Base-by-base conservation (phyloP, 768 basidiomycete genomes). In the Saitozyma podzolica region DNA sequence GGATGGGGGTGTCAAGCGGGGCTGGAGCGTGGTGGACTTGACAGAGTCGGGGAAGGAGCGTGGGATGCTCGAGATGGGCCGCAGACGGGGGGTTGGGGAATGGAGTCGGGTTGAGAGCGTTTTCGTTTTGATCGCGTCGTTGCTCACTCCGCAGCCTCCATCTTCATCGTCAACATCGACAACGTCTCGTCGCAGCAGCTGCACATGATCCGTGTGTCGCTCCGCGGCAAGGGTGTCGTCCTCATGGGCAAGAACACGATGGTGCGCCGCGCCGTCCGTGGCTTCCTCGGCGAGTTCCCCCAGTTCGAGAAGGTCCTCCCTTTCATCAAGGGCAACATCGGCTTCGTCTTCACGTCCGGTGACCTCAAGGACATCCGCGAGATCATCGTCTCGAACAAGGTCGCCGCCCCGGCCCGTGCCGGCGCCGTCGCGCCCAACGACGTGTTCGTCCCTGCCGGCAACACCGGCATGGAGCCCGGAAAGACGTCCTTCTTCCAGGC, bases 401-500 rank as follows among this genome's bases (percentile, higher is more conserved):
- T 99, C 67, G 91, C 92, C 58, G 96, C 96, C 55, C 96, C 96
- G 51, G 96, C 96, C 70, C 92, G 96, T 85, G 94, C 96, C 67
- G 95, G 94, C 85, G 95, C 95, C 42, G 86, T 87, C 74, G 94
- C 95, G 43, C 90, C 95, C 78, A 87, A 86, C 83, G 89, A 98
- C 74, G 95, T 98, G 76, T 83, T 82, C 64, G 90, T 99, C 72
- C 92, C 94, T 42, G 92, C 88, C 50, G 89, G 93, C 64, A 98
- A 98, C 88, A 99, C 96, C 59, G 94, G 94, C 82, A 99, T 99
- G 96, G 96, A 98, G 82, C 96, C 96, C 74, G 96, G 95, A 78
- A 99, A 99, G 86, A 99, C 96, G 65, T 96, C 96, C 74, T 99
- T 98, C 92, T 99, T 99, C 92, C 96, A 99, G 85, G 96, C 96